phyloP scores from a whole-genome alignment of 805 yeast genomes.

The Saturnispora sanitii region DNA sequence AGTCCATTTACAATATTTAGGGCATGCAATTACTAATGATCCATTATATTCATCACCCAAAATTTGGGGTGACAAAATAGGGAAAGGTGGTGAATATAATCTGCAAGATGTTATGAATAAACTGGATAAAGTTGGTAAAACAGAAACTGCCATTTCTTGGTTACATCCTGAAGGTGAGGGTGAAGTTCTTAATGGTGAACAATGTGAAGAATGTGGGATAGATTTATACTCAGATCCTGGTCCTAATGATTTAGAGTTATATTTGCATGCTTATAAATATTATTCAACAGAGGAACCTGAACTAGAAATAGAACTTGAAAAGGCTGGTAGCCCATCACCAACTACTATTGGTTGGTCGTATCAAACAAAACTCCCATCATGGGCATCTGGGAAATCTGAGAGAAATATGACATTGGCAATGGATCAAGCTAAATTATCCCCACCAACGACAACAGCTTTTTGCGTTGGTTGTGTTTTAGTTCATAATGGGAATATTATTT shows the following conservation, averaged over 20 bases:
- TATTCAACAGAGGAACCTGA: constrained; percentile 33
- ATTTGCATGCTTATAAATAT: constrained; percentile 86
- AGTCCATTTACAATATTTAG: constrained; percentile 84
- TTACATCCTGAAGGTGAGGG: constrained; percentile 49
- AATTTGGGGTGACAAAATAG: constrained; percentile 75
- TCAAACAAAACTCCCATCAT: constrained; percentile 65
- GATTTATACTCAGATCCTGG: constrained; percentile 83
- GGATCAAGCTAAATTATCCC: constrained; percentile 70
- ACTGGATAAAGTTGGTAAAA: constrained; percentile 63
- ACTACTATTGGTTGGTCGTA: constrained; percentile 68
- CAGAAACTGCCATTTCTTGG: constrained; percentile 60
- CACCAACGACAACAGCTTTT: constrained; percentile 74
- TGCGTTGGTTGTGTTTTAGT: constrained; percentile 90
- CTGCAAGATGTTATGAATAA: constrained; percentile 33
- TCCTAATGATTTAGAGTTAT: constrained; percentile 72
- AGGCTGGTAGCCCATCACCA: too few species aligned
- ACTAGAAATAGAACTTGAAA: not conserved
- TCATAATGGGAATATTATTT: constrained; percentile 52
- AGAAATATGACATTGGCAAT: constrained; percentile 69
- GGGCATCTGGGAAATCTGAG: constrained; percentile 60
- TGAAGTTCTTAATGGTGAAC: constrained; percentile 48
- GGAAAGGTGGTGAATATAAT: constrained; percentile 46
- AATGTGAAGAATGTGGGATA: constrained; percentile 53
- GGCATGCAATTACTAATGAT: constrained; percentile 85
- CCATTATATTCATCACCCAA: constrained; percentile 73